phyloP scores from a whole-genome alignment of 177 flowering plant genomes.

The Vitis hybrid region DNA sequence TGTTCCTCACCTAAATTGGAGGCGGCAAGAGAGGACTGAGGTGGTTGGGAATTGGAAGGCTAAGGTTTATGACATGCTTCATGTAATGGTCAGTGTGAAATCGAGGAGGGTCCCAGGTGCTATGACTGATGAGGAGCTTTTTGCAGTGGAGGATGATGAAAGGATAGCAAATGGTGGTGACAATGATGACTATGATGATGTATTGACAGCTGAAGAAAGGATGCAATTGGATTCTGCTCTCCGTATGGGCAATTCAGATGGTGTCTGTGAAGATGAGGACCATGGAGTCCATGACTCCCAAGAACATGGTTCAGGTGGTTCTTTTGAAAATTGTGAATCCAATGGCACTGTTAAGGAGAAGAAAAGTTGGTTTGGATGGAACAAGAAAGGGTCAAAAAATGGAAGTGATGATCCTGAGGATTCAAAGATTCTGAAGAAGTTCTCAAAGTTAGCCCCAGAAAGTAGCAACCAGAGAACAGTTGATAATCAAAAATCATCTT shows the following conservation, averaged over 20 bases:
- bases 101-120: conserved; percentile 98
- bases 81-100: conserved; percentile 96
- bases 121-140: conserved; percentile 98
- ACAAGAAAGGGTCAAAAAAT: conserved; percentile 62
- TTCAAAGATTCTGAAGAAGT: conserved; percentile 63
- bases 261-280: conserved; percentile 63
- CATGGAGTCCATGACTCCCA: conserved; percentile 40
- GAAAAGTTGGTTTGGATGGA: conserved; percentile 97
- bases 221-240: conserved; percentile 91
- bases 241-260: conserved; percentile 66
- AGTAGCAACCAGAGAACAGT: conserved; percentile 45
- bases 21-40: conserved; percentile 93
- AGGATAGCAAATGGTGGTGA: conserved; percentile 59
- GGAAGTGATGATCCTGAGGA: conserved; percentile 62
- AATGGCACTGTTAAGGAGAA: conserved; percentile 74
- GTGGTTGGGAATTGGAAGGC: conserved; percentile 96
- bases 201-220: conserved; percentile 89
- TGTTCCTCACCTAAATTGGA: conserved; percentile 89
- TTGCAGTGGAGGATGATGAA: conserved; percentile 80
- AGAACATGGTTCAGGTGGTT: conserved; percentile 50
- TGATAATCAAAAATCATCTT: conserved; percentile 53
- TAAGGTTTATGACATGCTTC: conserved; percentile 93
- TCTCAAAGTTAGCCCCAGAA: conserved; percentile 74
- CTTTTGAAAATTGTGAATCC: conserved; percentile 53
- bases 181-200: conserved; percentile 72